Evolutionary conservation across 2,329 filamentous ascomycete genomes (phyloP).

Genomic region (Venturia oleaginea): DNA sequence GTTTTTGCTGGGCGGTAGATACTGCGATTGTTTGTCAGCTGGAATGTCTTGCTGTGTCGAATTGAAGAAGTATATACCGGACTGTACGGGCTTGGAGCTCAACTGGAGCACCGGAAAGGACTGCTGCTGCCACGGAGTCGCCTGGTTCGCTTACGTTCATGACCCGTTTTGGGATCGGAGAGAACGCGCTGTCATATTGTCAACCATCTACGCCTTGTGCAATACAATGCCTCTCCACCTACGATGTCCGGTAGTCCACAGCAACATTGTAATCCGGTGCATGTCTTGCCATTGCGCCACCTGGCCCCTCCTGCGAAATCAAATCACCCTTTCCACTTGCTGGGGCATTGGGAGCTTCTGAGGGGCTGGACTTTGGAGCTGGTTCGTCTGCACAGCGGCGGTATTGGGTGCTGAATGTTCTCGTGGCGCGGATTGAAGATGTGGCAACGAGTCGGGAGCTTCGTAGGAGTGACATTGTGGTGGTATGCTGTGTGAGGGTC

Average conservation of each 20-base stretch:
- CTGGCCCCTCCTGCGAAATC: constrained; percentile 4
- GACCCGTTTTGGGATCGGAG: constrained; percentile 78
- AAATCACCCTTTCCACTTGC: not conserved
- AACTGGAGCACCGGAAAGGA: constrained; percentile 83
- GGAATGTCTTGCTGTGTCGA: not conserved
- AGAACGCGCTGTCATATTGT: constrained; percentile 59
- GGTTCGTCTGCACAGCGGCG: constrained; percentile 5
- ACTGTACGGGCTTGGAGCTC: constrained; percentile 92
- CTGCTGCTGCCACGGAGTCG: constrained; percentile 66
- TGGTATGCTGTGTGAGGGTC: not conserved
- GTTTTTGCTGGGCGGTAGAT: constrained; percentile 89
- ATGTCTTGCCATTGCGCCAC: constrained; percentile 45
- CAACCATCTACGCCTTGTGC: not conserved
- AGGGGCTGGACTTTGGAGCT: constrained; percentile 4
- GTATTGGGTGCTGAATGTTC: constrained; percentile 1
- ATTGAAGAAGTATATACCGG: constrained; percentile 50
- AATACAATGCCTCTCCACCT: constrained; percentile 27
- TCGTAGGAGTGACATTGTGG: constrained; percentile 58
- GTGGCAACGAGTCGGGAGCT: not conserved
- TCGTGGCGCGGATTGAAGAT: not conserved
- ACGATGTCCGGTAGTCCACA: constrained; percentile 88
- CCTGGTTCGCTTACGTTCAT: constrained; percentile 84
- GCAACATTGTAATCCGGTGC: constrained; percentile 73
- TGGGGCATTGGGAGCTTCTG: constrained; percentile 1
- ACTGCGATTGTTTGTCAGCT: constrained; percentile 39